Evolutionary conservation across 495 filamentous ascomycete genomes (phyloP), one percentile per base, ranked within the genome.

Genomic region (Tuber brumale): DNA sequence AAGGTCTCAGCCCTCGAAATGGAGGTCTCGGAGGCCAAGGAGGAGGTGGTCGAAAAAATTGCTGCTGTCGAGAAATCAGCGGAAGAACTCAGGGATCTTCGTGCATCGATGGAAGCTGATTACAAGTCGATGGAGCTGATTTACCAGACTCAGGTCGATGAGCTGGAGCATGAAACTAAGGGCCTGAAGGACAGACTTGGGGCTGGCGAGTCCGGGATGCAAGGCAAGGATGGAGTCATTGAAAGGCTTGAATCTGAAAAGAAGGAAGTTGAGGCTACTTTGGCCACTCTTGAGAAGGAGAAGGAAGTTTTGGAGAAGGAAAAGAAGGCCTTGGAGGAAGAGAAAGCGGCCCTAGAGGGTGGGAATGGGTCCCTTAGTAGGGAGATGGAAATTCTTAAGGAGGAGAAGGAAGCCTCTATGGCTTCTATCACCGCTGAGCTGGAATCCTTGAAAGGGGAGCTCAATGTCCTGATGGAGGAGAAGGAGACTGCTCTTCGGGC

Each of bases 251-350:
- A 86, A 72, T 69, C 81, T n/a, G 76, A 81, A n/a, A 78, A 75
- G 51, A 73, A 79, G 42, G 76, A 79, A 70, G 71, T 75, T 37
- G 76, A 79, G 37, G 31, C 31, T 69, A 72, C 78, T 66, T 61
- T 82, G 46, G 76, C 74, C n/a, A 46, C 75, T 45, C 72, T 70
- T 3, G 45, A 70, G 51, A 76, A 74, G 31, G 72, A 89, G 77
- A 85, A 88, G 74, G 81, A 85, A 7, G 84, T 77, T 8, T 86
- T 89, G 74, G 80, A 86, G 35, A 74, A 85, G 18, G 87, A 89
- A 76, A 85, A 88, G 74, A 81, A 85, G 8, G 84, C 77, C 10
- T 85, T 89, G 75, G 80, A 86, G 35, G 75, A 85, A 21, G 87
- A 89, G 79, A 80, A 46, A 3, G 73, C n/a, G 10, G 14, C 70